Evolutionary conservation across 192 early-diverging fungal species (phyloP).

Genomic region (Phycomyces nitens): DNA sequence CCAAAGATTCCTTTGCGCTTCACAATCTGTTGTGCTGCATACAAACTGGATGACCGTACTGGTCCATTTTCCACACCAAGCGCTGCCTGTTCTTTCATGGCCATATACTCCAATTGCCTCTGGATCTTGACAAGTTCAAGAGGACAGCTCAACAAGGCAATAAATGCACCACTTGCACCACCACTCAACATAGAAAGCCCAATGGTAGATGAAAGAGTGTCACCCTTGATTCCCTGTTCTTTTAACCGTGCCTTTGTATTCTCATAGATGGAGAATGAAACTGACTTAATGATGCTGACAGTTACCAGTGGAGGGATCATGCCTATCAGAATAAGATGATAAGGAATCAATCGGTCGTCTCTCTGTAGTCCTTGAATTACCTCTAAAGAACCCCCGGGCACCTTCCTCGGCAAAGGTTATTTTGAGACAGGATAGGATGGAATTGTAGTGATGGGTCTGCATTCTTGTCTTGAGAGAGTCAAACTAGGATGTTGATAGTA

Average conservation of each 20-base stretch:
- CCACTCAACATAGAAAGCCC: constrained; percentile 53
- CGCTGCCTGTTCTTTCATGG: constrained; percentile 5
- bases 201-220: constrained; percentile 40
- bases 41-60: constrained; percentile 42
- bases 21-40: constrained; percentile 47
- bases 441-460: constrained; percentile 88
- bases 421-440: constrained; percentile 70
- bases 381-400: constrained; percentile 81
- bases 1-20: constrained; percentile 45
- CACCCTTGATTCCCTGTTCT: constrained; percentile 25
- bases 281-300: constrained; percentile 79
- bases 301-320: constrained; percentile 79
- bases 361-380: constrained; percentile 25
- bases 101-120: constrained; percentile 62
- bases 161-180: constrained; percentile 56
- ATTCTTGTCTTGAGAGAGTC: constrained; percentile 97
- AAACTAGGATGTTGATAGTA: constrained; percentile 47
- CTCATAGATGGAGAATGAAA: constrained; percentile 92
- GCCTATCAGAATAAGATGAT: constrained; percentile 27
- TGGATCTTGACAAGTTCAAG: constrained; percentile 78
- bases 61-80: constrained; percentile 17
- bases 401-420: constrained; percentile 79
- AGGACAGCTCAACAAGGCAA: constrained; percentile 69
- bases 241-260: constrained; percentile 51
- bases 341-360: not conserved